Evolutionary conservation across 2,329 filamentous ascomycete genomes (phyloP), one percentile per base, ranked within the genome.

Genomic region (Escovopsis weberi): DNA sequence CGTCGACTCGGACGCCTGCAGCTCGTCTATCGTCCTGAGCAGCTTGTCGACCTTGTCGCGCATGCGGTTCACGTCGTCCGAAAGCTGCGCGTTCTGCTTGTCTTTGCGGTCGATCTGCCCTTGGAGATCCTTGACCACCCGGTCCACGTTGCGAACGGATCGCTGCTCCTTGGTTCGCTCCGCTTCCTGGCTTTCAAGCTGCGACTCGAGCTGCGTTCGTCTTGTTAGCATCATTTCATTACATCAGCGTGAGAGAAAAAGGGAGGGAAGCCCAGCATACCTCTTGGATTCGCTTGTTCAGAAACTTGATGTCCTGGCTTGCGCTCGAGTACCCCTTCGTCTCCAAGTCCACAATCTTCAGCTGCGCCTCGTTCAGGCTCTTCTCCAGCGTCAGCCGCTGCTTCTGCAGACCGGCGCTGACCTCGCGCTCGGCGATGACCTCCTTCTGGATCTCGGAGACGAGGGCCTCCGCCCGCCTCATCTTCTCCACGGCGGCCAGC

Each of bases 261-360:
- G 4, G 18, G 9, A 6, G 26, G 36, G 37, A n/a, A 46, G 43
- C 12, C 48, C 8, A 9, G 60, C 77, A 73, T 70, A 94, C 88
- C 74, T 96, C 89, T 67, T 95, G 87, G 50, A 98, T 86, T 40
- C 89, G 78, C 56, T 87, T 89, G 63, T 95, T 85, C 55, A 96
- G 65, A 67, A 95, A 96, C 56, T 91, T 83, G 51, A 96, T 85
- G 62, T 96, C 89, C 55, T 94, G 86, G 60, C 88, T 94, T 23
- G 85, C 85, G 50, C 82, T 93, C 28, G 28, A 91, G 64, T 94
- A 96, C 42, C 88, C 87, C 69, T 96, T 96, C 37, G 91, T 96
- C 66, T 98, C 89, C 8, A 96, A 72, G 58, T 96, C 91, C 41
- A 98, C 82, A 43, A 94, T 77, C 56, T 80, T 80, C 42, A 96